Evolutionary conservation across 768 basidiomycete species (phyloP).

Genomic region (Xerocomellus intermedius): DNA sequence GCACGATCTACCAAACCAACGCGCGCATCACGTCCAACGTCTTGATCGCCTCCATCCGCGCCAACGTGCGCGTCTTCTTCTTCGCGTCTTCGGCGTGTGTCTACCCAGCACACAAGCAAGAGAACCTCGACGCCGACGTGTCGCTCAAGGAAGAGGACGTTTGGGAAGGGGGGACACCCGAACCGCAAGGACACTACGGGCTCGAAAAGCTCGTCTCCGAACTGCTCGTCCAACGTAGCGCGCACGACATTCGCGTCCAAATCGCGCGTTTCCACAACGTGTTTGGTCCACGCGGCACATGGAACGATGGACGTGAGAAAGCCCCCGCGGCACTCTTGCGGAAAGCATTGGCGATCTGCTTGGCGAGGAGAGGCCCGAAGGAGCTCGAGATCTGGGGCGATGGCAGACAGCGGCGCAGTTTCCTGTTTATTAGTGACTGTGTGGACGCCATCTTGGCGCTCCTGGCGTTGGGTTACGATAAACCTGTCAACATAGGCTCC

Average conservation of each 20-base stretch:
- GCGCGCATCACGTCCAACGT: slow-evolving; percentile 50
- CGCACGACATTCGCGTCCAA: slow-evolving; percentile 36
- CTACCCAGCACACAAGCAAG: slow-evolving; percentile 48
- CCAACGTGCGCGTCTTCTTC: slow-evolving; percentile 45
- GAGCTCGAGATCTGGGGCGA: slow-evolving; percentile 58
- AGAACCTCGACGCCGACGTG: slow-evolving; percentile 31
- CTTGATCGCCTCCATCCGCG: slow-evolving; percentile 37
- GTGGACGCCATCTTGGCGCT: slow-evolving; percentile 49
- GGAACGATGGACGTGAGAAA: slow-evolving; percentile 56
- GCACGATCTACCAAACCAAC: slow-evolving; percentile 49
- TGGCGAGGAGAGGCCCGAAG: slow-evolving; percentile 1
- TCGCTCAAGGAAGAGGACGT: slow-evolving; percentile 48
- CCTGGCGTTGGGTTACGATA: slow-evolving; percentile 35
- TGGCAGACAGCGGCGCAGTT: slow-evolving; percentile 52
- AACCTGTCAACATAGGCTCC: slow-evolving; percentile 53
- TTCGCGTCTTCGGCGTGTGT: slow-evolving; percentile 62
- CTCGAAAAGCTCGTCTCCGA: slow-evolving; percentile 56
- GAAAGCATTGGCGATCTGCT: slow-evolving; percentile 42
- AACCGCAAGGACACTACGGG: slow-evolving; percentile 57
- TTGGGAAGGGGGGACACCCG: slow-evolving; percentile 37
- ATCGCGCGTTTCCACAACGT: slow-evolving; percentile 61
- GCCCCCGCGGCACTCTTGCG: slow-evolving; percentile 56
- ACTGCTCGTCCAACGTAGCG: slow-evolving; percentile 38
- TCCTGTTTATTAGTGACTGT: slow-evolving; percentile 54
- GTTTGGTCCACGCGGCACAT: slow-evolving; percentile 53